phyloP scores from a whole-genome alignment of 2,329 filamentous ascomycete genomes.

The Exophiala sp. region DNA sequence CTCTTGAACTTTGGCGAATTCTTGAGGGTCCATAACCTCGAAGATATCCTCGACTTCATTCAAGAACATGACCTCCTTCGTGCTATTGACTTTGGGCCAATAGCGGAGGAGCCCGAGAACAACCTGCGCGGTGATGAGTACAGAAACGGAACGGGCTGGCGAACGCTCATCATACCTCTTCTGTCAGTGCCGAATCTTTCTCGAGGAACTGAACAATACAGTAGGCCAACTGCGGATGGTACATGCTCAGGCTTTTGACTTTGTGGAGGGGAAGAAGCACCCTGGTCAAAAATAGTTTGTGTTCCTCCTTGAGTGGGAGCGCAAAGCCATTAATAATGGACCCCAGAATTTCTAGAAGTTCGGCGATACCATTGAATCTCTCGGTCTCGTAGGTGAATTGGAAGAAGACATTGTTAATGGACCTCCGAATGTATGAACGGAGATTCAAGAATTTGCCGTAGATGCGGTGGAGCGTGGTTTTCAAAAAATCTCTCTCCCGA shows the following conservation, averaged over 20 bases:
- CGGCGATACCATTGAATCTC: slow-evolving; percentile 95
- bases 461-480: slow-evolving; percentile 95
- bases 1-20: slow-evolving; percentile 98
- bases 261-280: slow-evolving; percentile 94
- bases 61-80: slow-evolving; percentile 99
- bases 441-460: slow-evolving; percentile 99
- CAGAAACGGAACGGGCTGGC: slow-evolving; percentile 3
- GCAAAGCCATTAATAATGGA: slow-evolving; percentile 99
- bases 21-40: slow-evolving; percentile 97
- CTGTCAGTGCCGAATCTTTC: slow-evolving; percentile 92
- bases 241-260: slow-evolving; percentile 99
- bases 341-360: slow-evolving; percentile 90
- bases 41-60: slow-evolving; percentile 99
- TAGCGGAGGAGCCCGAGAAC: slow-evolving; percentile 90
- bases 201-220: slow-evolving; percentile 98
- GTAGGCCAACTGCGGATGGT: slow-evolving; percentile 95
- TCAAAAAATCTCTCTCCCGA: slow-evolving; percentile 91
- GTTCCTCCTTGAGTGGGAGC: slow-evolving; percentile 91
- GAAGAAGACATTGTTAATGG: slow-evolving; percentile 99
- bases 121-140: slow-evolving; percentile 51
- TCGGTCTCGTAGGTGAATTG: slow-evolving; percentile 99
- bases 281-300: slow-evolving; percentile 93
- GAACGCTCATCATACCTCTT: slow-evolving; percentile 62
- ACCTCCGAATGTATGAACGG: slow-evolving; percentile 91
- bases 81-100: slow-evolving; percentile 99